These are phyloP conservation scores for Suillus spraguei DNA, from an alignment of 768 basidiomycete genomes.

Conservation along the genomic window DNA sequence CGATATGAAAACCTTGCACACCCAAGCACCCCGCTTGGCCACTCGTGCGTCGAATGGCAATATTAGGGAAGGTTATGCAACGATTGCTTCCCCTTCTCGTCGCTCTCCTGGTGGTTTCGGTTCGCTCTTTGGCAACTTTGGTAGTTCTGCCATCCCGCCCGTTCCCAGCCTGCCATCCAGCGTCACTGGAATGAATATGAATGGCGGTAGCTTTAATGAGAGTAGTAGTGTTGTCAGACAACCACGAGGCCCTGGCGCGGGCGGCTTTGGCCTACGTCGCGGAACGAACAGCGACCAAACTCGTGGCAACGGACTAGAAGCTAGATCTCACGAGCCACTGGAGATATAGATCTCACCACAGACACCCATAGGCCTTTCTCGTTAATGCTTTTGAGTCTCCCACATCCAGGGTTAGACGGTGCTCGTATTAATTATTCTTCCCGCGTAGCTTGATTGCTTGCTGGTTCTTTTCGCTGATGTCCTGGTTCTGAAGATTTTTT, in stretches of 20 bases:
- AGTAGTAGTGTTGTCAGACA: conserved; percentile 70
- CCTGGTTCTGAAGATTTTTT: conserved; percentile 3
- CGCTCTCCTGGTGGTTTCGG: conserved; percentile 73
- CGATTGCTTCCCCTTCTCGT: conserved; percentile 81
- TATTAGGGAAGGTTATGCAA: conserved; percentile 84
- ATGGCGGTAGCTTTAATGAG: conserved; percentile 45
- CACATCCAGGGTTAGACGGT: conserved; percentile 18
- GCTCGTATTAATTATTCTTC: conserved; percentile 25
- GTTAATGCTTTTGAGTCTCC: conserved; percentile 17
- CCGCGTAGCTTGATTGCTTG: conserved; percentile 2
- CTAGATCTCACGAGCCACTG: conserved; percentile 84
- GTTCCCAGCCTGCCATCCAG: conserved; percentile 76
- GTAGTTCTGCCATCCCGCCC: conserved; percentile 59
- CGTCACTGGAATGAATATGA: conserved; percentile 42
- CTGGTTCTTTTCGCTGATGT: conserved; percentile 1
- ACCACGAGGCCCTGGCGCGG: conserved; percentile 79
- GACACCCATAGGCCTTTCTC: conserved; percentile 6
- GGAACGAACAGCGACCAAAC: conserved; percentile 42
- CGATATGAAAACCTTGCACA: conserved; percentile 87
- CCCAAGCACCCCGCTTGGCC: conserved; percentile 75
- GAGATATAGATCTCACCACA: conserved; percentile 59
- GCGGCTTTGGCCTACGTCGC: conserved; percentile 70
- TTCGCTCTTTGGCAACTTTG: conserved; percentile 62
- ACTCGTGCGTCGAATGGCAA: conserved; percentile 88
- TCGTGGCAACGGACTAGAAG: conserved; percentile 72